A percentile compares a stretch with the other conserved stretches of the same genome.
Conservation (phyloP, 2,329 filamentous ascomycete species). For the Huntiella bhutanensis region DNA sequence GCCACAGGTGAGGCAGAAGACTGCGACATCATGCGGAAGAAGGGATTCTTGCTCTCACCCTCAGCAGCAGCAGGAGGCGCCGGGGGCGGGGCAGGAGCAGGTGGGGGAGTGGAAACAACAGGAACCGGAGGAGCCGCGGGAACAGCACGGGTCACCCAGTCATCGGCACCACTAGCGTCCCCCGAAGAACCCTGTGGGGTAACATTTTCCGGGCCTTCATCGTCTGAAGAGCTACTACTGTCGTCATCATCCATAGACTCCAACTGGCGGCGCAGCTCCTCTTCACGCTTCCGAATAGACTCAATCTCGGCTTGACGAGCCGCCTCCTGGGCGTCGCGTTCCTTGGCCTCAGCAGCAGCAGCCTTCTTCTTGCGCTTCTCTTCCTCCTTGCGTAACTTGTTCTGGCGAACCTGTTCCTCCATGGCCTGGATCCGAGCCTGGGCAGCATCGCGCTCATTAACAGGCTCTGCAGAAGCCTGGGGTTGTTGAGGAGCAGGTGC, state of each 20-base stretch:
- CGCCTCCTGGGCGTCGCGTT: slow-evolving; percentile 70
- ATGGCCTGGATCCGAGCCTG: slow-evolving; percentile 70
- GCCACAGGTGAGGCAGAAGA: slow-evolving; percentile 25
- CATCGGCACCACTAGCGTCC: slow-evolving; percentile 20
- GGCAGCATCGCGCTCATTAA: slow-evolving; percentile 59
- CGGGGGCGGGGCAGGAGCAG: slow-evolving; percentile 26
- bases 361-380: slow-evolving; percentile 88
- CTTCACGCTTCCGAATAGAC: slow-evolving; percentile 71
- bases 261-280: slow-evolving; percentile 73
- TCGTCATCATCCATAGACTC: slow-evolving; percentile 54
- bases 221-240: slow-evolving; percentile 58
- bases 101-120: slow-evolving; percentile 32
- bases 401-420: slow-evolving; percentile 82
- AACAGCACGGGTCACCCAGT: slow-evolving; percentile 18
- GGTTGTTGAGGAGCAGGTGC: slow-evolving; percentile 42
- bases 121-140: slow-evolving; percentile 26
- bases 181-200: slow-evolving; percentile 41
- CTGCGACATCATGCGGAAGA: slow-evolving; percentile 75
- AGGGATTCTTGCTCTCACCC: slow-evolving; percentile 80
- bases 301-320: slow-evolving; percentile 83
- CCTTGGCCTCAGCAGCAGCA: slow-evolving; percentile 65
- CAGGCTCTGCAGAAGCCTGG: slow-evolving; percentile 20
- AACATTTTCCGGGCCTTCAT: slow-evolving; percentile 57
- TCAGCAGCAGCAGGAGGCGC: slow-evolving; percentile 37
- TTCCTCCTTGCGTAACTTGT: slow-evolving; percentile 90